These are phyloP conservation scores for Epichloe sylvatica DNA, from an alignment of 2,329 filamentous ascomycete genomes.

Conservation along the genomic window DNA sequence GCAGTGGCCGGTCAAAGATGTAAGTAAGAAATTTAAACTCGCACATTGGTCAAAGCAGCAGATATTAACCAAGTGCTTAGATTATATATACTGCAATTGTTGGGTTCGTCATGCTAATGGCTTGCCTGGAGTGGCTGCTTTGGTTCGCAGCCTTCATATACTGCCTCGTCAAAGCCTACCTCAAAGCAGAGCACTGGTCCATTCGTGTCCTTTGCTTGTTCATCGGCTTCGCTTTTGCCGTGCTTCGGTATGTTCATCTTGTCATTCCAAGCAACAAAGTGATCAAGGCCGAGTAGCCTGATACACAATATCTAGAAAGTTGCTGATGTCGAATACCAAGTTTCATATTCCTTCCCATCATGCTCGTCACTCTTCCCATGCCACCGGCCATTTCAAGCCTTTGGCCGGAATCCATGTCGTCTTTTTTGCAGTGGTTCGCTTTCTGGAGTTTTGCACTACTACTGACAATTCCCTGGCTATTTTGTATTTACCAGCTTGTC, in stretches of 20 bases:
- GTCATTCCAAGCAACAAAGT: not conserved
- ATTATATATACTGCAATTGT: constrained; percentile 76
- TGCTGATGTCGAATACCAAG: constrained; percentile 27
- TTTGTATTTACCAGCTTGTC: constrained; percentile 83
- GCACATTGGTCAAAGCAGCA: not conserved
- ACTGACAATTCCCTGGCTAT: constrained; percentile 77
- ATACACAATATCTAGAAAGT: not conserved
- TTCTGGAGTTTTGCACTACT: constrained; percentile 86
- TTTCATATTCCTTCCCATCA: constrained; percentile 77
- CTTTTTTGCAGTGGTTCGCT: constrained; percentile 74
- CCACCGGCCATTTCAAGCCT: constrained; percentile 56
- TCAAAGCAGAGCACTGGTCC: constrained; percentile 80
- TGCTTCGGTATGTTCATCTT: constrained; percentile 47
- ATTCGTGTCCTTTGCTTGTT: constrained; percentile 64
- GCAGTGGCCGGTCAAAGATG: constrained; percentile 37
- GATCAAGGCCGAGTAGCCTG: not conserved
- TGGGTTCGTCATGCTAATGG: constrained; percentile 67
- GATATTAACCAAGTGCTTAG: constrained; percentile 29
- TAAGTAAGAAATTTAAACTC: constrained; percentile 12
- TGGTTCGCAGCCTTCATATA: constrained; percentile 93
- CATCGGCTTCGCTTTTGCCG: constrained; percentile 59
- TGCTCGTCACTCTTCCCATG: constrained; percentile 83
- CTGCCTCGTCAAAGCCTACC: constrained; percentile 74
- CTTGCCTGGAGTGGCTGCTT: constrained; percentile 82
- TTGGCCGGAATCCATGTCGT: constrained; percentile 57